These are phyloP conservation scores for Camellia oleifera DNA, from an alignment of 179 eudicot species.

Conservation along the genomic window DNA sequence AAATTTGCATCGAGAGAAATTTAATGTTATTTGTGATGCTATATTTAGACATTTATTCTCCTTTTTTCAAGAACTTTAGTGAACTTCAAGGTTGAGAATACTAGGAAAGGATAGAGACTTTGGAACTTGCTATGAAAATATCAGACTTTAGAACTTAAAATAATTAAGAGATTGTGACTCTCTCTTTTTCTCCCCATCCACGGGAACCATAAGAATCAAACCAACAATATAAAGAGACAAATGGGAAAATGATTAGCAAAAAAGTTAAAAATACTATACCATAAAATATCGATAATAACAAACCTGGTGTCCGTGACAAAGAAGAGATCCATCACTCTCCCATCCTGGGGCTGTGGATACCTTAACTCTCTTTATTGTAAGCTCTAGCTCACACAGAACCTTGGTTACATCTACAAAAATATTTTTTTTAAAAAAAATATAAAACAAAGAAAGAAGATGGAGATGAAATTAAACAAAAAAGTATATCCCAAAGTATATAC, in stretches of 20 bases:
- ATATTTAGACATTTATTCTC: neutral
- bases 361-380: conserved; percentile 39
- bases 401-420: conserved; percentile 30
- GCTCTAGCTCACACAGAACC: conserved; percentile 38
- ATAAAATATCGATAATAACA: neutral
- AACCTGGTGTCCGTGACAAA: conserved; percentile 41
- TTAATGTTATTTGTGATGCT: neutral
- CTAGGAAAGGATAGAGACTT: neutral
- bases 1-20: neutral
- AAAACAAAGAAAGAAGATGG: neutral
- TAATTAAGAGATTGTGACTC: too few species aligned
- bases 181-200: neutral
- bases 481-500: too few species aligned
- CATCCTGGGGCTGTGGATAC: conserved; percentile 44
- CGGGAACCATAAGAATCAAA: neutral
- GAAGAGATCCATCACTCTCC: conserved; percentile 41
- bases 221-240: neutral
- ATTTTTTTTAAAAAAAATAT: too few species aligned
- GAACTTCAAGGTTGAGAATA: neutral
- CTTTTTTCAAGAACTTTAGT: neutral
- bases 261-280: neutral
- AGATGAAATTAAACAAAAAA: conserved; percentile 5
- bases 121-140: neutral
- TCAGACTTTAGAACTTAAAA: neutral
- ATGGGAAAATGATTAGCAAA: neutral